Evolutionary conservation across 1,284 basidiomycete species (phyloP).

Genomic region (Rhodotorula mucilaginosa): DNA sequence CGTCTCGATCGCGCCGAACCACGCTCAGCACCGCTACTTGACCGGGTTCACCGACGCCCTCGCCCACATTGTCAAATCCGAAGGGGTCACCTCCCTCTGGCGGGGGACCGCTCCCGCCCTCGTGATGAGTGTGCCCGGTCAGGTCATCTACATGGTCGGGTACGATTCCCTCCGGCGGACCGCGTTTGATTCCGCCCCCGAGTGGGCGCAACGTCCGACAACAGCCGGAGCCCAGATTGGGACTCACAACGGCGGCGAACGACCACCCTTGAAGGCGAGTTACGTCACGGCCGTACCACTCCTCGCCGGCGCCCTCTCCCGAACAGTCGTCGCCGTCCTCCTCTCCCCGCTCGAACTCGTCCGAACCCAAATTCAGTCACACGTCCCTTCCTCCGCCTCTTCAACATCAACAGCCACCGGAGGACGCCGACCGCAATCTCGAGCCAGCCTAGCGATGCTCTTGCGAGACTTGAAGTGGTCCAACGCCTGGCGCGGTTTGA

Average conservation of each 20-base stretch:
- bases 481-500: slow-evolving; percentile 84
- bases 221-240: slow-evolving; percentile 45
- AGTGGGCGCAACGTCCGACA: slow-evolving; percentile 15
- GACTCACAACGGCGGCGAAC: neutral
- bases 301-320: slow-evolving; percentile 74
- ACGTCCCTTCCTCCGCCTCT: slow-evolving; percentile 6
- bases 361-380: slow-evolving; percentile 86
- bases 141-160: slow-evolving; percentile 92
- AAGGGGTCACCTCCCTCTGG: slow-evolving; percentile 44
- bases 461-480: slow-evolving; percentile 51
- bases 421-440: neutral
- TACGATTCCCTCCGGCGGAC: slow-evolving; percentile 78
- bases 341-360: slow-evolving; percentile 90
- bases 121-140: slow-evolving; percentile 85
- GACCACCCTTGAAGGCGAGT: neutral
- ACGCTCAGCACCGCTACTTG: slow-evolving; percentile 1
- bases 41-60: slow-evolving; percentile 42
- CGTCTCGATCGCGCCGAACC: neutral
- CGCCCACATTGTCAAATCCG: slow-evolving; percentile 39
- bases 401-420: neutral
- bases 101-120: slow-evolving; percentile 53
- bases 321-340: slow-evolving; percentile 74
- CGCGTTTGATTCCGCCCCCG: slow-evolving; percentile 38
- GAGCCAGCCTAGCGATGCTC: neutral
- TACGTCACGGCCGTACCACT: slow-evolving; percentile 66